A percentile compares a stretch with the other conserved stretches of the same genome.
Evolutionary conservation across 768 basidiomycete species (phyloP).

Genomic region (Lactarius hatsudake): DNA sequence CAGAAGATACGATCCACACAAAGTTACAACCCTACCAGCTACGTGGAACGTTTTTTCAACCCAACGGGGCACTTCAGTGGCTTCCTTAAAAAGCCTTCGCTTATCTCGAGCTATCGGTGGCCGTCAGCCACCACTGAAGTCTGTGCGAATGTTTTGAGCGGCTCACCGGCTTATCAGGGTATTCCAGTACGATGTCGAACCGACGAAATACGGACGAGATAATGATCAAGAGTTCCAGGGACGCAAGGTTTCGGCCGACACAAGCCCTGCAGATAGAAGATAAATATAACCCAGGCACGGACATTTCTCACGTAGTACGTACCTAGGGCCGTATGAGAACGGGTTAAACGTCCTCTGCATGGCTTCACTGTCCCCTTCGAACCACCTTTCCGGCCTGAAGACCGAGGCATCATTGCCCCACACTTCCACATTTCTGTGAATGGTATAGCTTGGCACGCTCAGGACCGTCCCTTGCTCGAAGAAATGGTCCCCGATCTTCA

Average conservation of each 20-base stretch:
- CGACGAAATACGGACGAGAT: conserved; percentile 75
- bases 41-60: conserved; percentile 55
- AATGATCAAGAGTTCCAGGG: conserved; percentile 76
- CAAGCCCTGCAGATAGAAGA: conserved; percentile 53
- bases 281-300: not conserved
- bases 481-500: conserved; percentile 52
- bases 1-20: not conserved
- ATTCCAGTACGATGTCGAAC: conserved; percentile 69
- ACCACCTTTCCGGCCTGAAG: conserved; percentile 84
- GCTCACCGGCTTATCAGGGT: conserved; percentile 55
- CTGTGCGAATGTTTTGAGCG: conserved; percentile 1
- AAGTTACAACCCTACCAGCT: not conserved
- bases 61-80: conserved; percentile 72
- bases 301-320: conserved; percentile 27
- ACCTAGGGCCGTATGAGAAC: conserved; percentile 82
- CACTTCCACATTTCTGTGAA: conserved; percentile 65
- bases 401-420: conserved; percentile 80
- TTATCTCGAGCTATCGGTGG: conserved; percentile 54
- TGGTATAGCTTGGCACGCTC: conserved; percentile 78
- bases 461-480: conserved; percentile 78
- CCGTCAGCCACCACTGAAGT: not conserved
- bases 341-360: conserved; percentile 80
- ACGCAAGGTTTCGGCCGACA: conserved; percentile 80
- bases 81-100: conserved; percentile 88
- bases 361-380: conserved; percentile 58